Evolutionary conservation across 331 rosid species (phyloP), one percentile per base, ranked within the genome.

Genomic region (Saraca asoca): DNA sequence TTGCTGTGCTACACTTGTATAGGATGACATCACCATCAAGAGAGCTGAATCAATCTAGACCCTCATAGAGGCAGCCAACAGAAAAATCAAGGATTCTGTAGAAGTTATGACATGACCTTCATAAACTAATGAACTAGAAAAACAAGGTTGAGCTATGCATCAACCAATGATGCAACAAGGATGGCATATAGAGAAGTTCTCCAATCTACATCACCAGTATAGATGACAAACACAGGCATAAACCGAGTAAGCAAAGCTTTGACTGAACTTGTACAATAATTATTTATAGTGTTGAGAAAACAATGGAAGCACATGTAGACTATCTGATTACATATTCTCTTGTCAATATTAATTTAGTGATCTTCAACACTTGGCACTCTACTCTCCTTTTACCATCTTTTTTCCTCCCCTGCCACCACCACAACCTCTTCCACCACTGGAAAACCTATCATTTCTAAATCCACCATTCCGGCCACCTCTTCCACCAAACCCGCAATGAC

Each of bases 391-490:
- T 78, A 80, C 83, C 86, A 72, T 59, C 66, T 80, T 15, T 18
- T n/a, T 73, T 67, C 78, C 59, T 2, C 84, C 64, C 41, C 35
- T 20, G 51, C 58, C 62, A 7, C 75, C n/a, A n/a, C n/a, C 62
- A 7, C 71, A 41, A 5, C 88, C 79, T 67, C 88, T 72, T 6
- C 81, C 69, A 59, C 77, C 76, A n/a, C 67, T 67, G 2, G 84
- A 68, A 24, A 24, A 24, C 2, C 31, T 24, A 24, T 24, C 31
- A 24, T 24, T 24, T 3, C 31, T 24, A 24, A 24, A 24, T 24
- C 31, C 31, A 24, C 31, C 31, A 24, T 24, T 24, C 31, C 31
- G 31, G 31, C 31, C 31, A 24, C 31, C 2, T 48, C 85, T 41
- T 35, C 17, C 75, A n/a, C 62, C 67, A 7, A 43, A 75, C 45